These are phyloP conservation scores for Epichloe aotearoae DNA, from an alignment of 2,329 filamentous ascomycete genomes.

Conservation along the genomic window DNA sequence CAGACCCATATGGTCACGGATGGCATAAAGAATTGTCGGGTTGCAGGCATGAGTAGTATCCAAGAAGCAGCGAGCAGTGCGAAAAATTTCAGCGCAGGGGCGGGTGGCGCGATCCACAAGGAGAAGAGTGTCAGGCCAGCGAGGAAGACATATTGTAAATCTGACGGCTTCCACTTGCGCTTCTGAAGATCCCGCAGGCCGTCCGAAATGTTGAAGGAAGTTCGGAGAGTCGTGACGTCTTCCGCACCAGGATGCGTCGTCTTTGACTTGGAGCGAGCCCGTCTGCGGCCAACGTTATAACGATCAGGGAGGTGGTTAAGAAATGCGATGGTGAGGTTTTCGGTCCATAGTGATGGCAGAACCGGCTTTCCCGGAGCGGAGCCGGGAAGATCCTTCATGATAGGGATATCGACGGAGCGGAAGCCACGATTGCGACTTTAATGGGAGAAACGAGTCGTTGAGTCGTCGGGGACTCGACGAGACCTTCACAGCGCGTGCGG, in stretches of 20 bases:
- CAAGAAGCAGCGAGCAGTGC: constrained; percentile 53
- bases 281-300: constrained; percentile 25
- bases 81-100: constrained; percentile 64
- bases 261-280: constrained; percentile 27
- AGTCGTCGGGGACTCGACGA: constrained; percentile 5
- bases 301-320: constrained; percentile 29
- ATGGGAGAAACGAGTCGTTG: neutral
- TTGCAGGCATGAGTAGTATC: constrained; percentile 68
- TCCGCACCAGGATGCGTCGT: constrained; percentile 24
- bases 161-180: constrained; percentile 70
- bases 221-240: constrained; percentile 63
- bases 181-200: constrained; percentile 62
- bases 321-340: constrained; percentile 28
- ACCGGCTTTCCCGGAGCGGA: constrained; percentile 27
- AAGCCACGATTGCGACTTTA: constrained; percentile 7
- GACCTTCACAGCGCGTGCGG: constrained; percentile 5
- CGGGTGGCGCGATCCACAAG: constrained; percentile 68
- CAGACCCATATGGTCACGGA: constrained; percentile 76
- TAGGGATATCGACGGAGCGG: constrained; percentile 7
- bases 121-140: constrained; percentile 68
- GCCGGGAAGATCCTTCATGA: constrained; percentile 26
- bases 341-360: constrained; percentile 26
- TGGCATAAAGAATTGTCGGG: constrained; percentile 82
- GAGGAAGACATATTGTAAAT: constrained; percentile 72
- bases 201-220: constrained; percentile 68